Evolutionary conservation across 2,329 filamentous ascomycete genomes (phyloP), one percentile per base, ranked within the genome.

Genomic region (Parafenestella ontariensis): DNA sequence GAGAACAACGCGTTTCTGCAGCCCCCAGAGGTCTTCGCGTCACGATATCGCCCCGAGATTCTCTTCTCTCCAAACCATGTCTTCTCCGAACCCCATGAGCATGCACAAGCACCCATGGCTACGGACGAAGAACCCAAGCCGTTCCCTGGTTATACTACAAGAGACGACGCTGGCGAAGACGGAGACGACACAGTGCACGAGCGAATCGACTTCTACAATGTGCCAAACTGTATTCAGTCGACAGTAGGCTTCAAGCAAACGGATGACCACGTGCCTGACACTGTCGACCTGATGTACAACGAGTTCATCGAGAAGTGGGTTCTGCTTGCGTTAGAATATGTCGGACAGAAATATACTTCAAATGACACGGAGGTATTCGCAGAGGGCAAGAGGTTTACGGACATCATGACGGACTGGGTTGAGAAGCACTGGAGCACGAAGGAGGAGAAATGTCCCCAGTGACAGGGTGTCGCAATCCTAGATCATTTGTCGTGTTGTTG

Each of bases 151-250:
- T 98, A 98, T 78, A 97, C 91, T 0, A 99, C 95, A 10, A 82
- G 83, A 50, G 95, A 99, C 69, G 94, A 96, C 67, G 84, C 87
- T 5, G 92, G 93, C 44, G 77, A 78, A 3, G 91, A 96, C 62
- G 95, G 95, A 37, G 95, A 99, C 71, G 95, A 99, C 71, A 96
- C 94, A 0, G 75, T 96, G 1, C 95, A 97, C 73, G 80, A 85
- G 15, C 81, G 84, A 1, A 87, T 98, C 60, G 81, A 83, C 28
- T 92, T 90, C 71, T 94, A 93, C 76, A 74, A 78, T 1, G 85
- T 94, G 5, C 94, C 95, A 6, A 97, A 97, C 74, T 91, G 88
- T 72, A 85, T 99, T 52, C 89, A 94, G 72, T 80, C 89, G 1
- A 77, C 85, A 53, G 83, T 89, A 62, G 80, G 76, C 1, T 90